Base-by-base conservation (phyloP, 2,329 filamentous ascomycete species). In the Penicillium brevicompactum region DNA sequence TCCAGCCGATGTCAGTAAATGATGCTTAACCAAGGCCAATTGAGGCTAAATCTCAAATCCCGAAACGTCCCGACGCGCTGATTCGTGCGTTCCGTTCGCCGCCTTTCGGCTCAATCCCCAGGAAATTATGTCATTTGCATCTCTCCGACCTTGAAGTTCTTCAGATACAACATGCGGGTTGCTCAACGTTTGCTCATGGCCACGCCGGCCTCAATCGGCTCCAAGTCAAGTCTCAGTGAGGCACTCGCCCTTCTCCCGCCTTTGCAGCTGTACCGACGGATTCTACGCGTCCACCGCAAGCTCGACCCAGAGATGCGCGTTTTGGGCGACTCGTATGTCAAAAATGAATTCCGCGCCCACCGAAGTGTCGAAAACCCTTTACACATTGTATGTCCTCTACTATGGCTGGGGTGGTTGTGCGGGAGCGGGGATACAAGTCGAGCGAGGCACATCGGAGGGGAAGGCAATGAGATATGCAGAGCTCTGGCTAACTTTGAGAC, bases 311-410 rank as follows among this genome's bases (percentile, higher is more conserved):
- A 96, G 61, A 81, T 85, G 86, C 86, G 94, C 34, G 55, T 96
- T 4, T 78, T 99, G 7, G 94, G 94, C 4, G 94, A 99, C 70
- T 86, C 92, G 72, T 99, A 97, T 74, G 82, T 97, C 72, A 97
- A 95, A 77, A 85, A 86, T 44, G 94, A 99, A 77, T 99, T 97
- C 66, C 84, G 91, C 57, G 88, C 89, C 1, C 94, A 97, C 70
- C 84, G 83, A 57, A 82, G 86, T 32, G 85, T 95, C 46, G 93
- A 97, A 57, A 97, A 97, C 68, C 92, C 94, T 0, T 84, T 91
- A 24, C 93, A 97, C 70, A 85, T 99, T 75, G 92, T 95, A 80
- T 59, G 85, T 73, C n/a, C 30, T 0, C 16, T 43, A 47, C 1
- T 18, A 14, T n/a, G 3, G 31, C 16, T 31, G 40, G 8, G 16